Base-by-base conservation (phyloP, 2,329 filamentous ascomycete species). In the Claviceps maximensis region DNA sequence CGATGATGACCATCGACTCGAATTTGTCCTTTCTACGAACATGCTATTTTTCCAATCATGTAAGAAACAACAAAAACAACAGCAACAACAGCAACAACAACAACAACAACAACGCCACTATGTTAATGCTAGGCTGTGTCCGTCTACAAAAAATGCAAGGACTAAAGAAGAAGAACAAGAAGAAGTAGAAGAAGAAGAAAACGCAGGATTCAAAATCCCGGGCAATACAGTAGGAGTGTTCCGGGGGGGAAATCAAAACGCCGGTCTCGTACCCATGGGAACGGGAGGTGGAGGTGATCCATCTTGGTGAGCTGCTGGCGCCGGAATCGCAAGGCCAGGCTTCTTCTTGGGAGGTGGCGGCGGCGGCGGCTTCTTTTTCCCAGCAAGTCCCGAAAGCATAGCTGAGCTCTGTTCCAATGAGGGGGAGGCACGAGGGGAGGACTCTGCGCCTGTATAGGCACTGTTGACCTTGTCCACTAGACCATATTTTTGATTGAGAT, bases 401-500 rank as follows among this genome's bases (percentile, higher is more conserved):
- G 45, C 21, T n/a, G 27, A 10, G 25, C 19, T 33, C 12, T 25
- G 27, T 2, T 29, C 31, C 19, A 17, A 17, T 17, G 23, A 17
- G 33, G 29, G 29, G 9, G 33, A 17, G 31, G 31, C 31, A 10
- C 12, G 31, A 31, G 7, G 47, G 29, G 56, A 53, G 7, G 48
- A 40, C 38, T 63, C 60, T n/a, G 17, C 40, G 52, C 55, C 57
- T 4, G 59, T 57, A 41, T 59, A 61, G 41, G 61, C 45, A 12
- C 45, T 64, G 9, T 65, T 65, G 4, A 69, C 58, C 57, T 67
- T 71, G 41, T 71, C 65, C 38, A 65, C 55, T 4, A 82, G 68
- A 3, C 78, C 78, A 58, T 84, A 84, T 62, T 80, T 83, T 61
- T 83, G 76, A 52, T 82, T 79, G 53, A 83, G 59, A 1, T 69